Base-by-base conservation (phyloP, 345 rosid genomes). In the Lepidium didymum region DNA sequence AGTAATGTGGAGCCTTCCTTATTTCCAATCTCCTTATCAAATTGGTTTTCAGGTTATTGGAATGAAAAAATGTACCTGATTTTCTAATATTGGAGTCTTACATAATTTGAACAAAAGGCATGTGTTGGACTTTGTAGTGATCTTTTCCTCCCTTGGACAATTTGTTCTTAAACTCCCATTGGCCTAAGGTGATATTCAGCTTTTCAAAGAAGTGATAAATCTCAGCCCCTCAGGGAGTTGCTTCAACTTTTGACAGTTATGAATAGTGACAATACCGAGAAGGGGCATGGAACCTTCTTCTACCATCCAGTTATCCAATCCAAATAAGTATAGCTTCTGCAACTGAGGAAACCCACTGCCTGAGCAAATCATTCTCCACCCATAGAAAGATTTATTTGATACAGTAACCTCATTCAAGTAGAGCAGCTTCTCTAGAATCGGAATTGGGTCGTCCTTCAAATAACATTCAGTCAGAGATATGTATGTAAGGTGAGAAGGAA, bases 401-500 rank as follows among this genome's bases (percentile, higher is more conserved):
- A 62, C 31, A 14, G 7, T 2, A 0, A 79, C 64, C 35, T 45
- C 19, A 6, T 67, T 42, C 10, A 83, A 67, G 45, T 66, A 18
- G 7, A 56, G 72, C 51, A 81, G 52, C 58, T 66, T 79, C 71
- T 75, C 81, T 29, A 81, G 64, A 9, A 64, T 77, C 2, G 67
- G 56, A 80, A 81, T 81, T 1, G 81, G 83, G 36, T 77, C 83
- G 4, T 74, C 78, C 31, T 4, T 1, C 18, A 81, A 79, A 13
- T 13, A 0, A 3, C 85, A 78, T 0, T 25, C 1, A 10, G 6
- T 2, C 5, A 84, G 69, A 46, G 46, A 18, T 31, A 84, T 27
- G 62, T 55, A 59, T 29, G 76, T 21, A 41, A 84, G 53, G 34
- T 65, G 56, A 5, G 70, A 68, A 42, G 82, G 77, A 16, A 79